A percentile compares a stretch with the other conserved stretches of the same genome.
Evolutionary conservation across 768 basidiomycete species (phyloP).

Genomic region (Lentinula lateritia): DNA sequence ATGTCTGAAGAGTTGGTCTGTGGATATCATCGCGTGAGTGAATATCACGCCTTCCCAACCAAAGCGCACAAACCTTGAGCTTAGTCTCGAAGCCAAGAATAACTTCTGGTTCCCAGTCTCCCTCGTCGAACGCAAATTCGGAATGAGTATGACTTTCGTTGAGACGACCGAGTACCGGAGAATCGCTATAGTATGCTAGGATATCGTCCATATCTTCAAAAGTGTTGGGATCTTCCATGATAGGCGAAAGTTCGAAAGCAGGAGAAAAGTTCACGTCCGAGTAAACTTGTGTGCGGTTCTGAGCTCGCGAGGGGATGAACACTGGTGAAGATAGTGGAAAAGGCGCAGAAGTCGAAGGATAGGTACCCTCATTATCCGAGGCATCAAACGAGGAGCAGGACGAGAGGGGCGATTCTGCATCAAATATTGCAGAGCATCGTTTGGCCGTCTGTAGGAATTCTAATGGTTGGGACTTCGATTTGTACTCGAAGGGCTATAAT

Average conservation of each 20-base stretch:
- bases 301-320: neutral
- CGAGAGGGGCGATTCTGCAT: neutral
- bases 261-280: neutral
- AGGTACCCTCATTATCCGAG: constrained; percentile 3
- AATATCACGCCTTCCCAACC: neutral
- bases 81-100: neutral
- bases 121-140: neutral
- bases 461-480: neutral
- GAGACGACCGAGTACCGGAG: neutral
- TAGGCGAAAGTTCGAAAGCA: constrained; percentile 2
- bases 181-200: constrained; percentile 4
- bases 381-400: constrained; percentile 8
- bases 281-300: neutral
- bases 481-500: neutral
- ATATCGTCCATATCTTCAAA: constrained; percentile 3
- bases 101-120: constrained; percentile 2
- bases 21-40: neutral
- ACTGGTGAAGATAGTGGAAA: neutral
- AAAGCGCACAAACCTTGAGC: neutral
- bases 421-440: neutral
- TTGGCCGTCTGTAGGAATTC: neutral
- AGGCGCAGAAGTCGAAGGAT: neutral
- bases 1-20: neutral
- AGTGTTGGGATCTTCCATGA: neutral
- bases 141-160: neutral